Base-by-base conservation (phyloP, 768 basidiomycete species). In the Cyclocybe aegerita region DNA sequence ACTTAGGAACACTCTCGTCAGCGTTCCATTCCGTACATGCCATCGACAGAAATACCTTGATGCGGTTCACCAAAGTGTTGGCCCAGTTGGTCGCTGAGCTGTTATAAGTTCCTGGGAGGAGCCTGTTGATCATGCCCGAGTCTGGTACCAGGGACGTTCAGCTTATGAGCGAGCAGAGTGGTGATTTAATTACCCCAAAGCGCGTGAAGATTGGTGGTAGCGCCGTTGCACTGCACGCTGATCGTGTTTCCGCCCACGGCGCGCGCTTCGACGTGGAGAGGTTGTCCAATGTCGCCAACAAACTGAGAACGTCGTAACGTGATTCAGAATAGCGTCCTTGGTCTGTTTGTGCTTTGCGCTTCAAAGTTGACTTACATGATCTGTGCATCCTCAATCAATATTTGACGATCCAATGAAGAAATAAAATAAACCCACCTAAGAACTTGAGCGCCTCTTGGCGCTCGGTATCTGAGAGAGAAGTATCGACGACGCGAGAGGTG, bases 361-460 rank as follows among this genome's bases (percentile, higher is more conserved):
- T 14, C 39, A 14, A 49, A 54, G 33, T 35, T 12, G 4, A 53
- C 56, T 36, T 64, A 70, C 69, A 57, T 72, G 70, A 44, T 69
- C 70, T 71, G 49, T 23, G 38, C 11, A 31, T 39, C 37, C 9
- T 34, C 12, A 17, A 5, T 17, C 14, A 37, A 52, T 14, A 11
- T 14, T 38, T 11, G 23, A 30, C 16, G 29, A 36, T 12, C 12
- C 5, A 31, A 23, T 37, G 29, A 23, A 11, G 17, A 42, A 16
- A 39, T 11, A 11, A n/a, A 23, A 7, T 32, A 12, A 32, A 59
- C 68, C 41, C 53, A 73, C 74, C 78, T 9, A 82, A 58, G 60
- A 81, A 83, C 53, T 76, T 74, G 29, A 83, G 63, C 5, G 81
- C 80, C 54, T 82, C 76, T 50, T 78, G 76, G 5, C 65, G 60